A percentile compares a stretch with the other conserved stretches of the same genome.
These are phyloP conservation scores for Fusarium phyllophilum DNA, from an alignment of 2,329 filamentous ascomycete genomes.

Conservation along the genomic window DNA sequence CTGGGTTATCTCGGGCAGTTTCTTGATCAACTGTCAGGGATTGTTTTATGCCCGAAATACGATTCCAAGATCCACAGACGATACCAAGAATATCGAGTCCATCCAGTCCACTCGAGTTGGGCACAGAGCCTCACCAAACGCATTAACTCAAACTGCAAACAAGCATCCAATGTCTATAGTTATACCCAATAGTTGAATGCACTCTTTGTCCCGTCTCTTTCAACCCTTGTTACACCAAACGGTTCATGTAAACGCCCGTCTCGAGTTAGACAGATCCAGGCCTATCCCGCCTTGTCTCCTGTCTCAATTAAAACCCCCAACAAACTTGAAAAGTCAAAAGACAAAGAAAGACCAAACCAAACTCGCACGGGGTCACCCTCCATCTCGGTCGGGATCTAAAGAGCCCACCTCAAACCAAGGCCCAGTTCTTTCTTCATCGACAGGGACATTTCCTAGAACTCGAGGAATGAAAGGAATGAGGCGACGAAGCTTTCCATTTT, in stretches of 20 bases:
- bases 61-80: conserved; percentile 7
- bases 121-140: conserved; percentile 27
- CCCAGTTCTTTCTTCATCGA: conserved; percentile 30
- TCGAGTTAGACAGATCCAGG: conserved; percentile 4
- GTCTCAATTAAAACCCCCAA: conserved; percentile 3
- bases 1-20: background rate
- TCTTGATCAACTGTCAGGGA: background rate
- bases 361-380: conserved; percentile 33
- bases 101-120: conserved; percentile 2
- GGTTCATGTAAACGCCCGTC: conserved; percentile 19
- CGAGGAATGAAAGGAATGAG: conserved; percentile 9
- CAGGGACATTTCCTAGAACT: conserved; percentile 25
- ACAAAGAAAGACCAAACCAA: conserved; percentile 1
- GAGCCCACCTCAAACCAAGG: conserved; percentile 4
- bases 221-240: conserved; percentile 15
- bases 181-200: background rate
- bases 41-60: conserved; percentile 7
- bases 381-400: conserved; percentile 31
- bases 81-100: conserved; percentile 4
- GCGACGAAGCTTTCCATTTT: conserved; percentile 18
- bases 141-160: conserved; percentile 6
- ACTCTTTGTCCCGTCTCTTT: conserved; percentile 14
- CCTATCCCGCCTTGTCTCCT: background rate
- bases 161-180: background rate
- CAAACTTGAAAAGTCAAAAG: background rate